Conservation (phyloP, 257 asterid genomes). For the Solanum raphanifolium region DNA sequence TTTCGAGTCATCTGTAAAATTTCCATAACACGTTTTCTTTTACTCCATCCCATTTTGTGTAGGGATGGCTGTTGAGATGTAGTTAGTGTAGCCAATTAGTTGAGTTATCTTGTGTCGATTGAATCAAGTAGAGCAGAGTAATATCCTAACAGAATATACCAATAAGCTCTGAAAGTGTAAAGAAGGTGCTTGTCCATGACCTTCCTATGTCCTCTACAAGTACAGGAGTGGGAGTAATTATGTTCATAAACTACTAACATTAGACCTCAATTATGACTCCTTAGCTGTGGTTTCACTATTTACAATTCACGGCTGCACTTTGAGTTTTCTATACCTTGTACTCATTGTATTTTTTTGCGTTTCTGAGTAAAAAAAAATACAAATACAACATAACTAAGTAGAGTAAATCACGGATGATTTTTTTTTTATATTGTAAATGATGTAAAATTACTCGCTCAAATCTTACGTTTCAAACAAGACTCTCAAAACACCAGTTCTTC, state of each 20-base stretch:
- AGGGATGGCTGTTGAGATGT: conserved; percentile 1
- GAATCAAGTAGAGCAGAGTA: not conserved
- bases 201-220: not conserved
- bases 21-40: not conserved
- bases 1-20: not conserved
- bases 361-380: not conserved
- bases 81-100: not conserved
- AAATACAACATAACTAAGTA: too few species aligned
- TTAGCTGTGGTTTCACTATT: not conserved
- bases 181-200: not conserved
- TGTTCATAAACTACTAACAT: not conserved
- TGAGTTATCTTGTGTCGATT: not conserved
- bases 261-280: not conserved
- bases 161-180: not conserved
- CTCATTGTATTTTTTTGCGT: not conserved
- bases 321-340: not conserved
- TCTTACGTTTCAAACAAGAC: not conserved
- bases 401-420: not conserved
- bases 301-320: not conserved
- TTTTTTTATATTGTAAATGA: not conserved
- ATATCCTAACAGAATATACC: not conserved
- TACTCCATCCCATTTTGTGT: not conserved
- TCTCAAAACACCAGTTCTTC: not conserved
- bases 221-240: not conserved
- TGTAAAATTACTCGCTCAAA: not conserved